These are phyloP conservation scores for Kwoniella pini DNA, from an alignment of 768 basidiomycete genomes.

Conservation along the genomic window DNA sequence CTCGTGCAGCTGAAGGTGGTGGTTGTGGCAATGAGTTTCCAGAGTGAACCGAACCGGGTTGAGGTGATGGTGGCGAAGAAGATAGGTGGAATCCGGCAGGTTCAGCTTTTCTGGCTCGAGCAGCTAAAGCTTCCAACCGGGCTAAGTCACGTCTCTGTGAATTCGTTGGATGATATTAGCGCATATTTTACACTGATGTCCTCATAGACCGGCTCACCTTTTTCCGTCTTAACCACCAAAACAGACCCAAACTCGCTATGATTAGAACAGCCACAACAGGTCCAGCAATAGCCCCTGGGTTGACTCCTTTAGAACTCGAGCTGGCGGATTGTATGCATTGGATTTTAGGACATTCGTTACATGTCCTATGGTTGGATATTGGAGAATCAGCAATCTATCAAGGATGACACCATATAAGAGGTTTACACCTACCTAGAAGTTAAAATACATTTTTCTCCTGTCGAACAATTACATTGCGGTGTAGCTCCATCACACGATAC, in stretches of 20 bases:
- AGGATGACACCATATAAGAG: neutral
- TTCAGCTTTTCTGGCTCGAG: constrained; percentile 48
- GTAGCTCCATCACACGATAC: constrained; percentile 36
- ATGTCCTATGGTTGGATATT: constrained; percentile 39
- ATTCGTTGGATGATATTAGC: neutral
- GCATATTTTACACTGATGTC: neutral
- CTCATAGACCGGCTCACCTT: constrained; percentile 40
- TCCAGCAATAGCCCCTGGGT: constrained; percentile 52
- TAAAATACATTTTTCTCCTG: constrained; percentile 43
- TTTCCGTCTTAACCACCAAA: constrained; percentile 49
- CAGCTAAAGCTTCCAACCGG: constrained; percentile 43
- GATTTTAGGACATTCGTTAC: constrained; percentile 49
- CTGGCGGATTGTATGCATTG: constrained; percentile 40
- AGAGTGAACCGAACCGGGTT: constrained; percentile 17
- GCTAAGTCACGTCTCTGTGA: constrained; percentile 44
- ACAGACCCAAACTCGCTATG: constrained; percentile 48
- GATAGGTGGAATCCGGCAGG: constrained; percentile 49
- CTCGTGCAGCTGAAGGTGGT: constrained; percentile 25
- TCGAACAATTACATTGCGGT: constrained; percentile 46
- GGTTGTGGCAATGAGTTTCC: constrained; percentile 6
- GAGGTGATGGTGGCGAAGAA: constrained; percentile 37
- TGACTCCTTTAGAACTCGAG: constrained; percentile 29
- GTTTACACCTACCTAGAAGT: constrained; percentile 40
- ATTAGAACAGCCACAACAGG: constrained; percentile 52
- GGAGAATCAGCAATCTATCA: constrained; percentile 1